phyloP scores from a whole-genome alignment of 495 filamentous ascomycete species.

The Aspergillus cavernicola region DNA sequence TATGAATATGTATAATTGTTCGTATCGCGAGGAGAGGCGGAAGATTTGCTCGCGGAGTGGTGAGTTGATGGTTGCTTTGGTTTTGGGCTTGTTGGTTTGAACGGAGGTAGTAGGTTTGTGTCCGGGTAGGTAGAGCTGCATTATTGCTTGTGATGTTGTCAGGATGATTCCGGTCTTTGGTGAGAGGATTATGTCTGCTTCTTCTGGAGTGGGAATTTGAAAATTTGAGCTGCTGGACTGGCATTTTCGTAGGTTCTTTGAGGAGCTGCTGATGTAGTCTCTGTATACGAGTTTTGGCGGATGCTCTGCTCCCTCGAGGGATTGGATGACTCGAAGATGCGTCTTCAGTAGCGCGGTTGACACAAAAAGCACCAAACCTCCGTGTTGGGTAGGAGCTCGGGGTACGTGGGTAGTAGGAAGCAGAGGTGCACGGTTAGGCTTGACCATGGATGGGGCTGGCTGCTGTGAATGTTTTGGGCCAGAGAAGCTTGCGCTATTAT shows the following conservation, averaged over 20 bases:
- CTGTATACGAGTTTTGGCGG: slow-evolving; percentile 25
- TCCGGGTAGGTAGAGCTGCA: slow-evolving; percentile 67
- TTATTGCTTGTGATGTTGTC: slow-evolving; percentile 69
- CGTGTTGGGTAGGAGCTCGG: neutral
- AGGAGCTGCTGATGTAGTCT: slow-evolving; percentile 15
- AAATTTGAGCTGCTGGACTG: neutral
- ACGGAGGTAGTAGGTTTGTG: slow-evolving; percentile 27
- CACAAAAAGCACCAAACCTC: slow-evolving; percentile 19
- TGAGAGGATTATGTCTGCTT: slow-evolving; percentile 76
- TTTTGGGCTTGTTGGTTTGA: neutral
- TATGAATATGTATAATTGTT: slow-evolving; percentile 67
- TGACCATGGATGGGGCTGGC: neutral
- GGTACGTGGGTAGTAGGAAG: slow-evolving; percentile 2
- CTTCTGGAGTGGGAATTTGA: slow-evolving; percentile 31
- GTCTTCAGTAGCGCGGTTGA: slow-evolving; percentile 30
- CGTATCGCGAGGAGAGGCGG: slow-evolving; percentile 57
- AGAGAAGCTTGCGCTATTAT: neutral
- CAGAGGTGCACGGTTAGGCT: neutral
- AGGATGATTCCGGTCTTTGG: slow-evolving; percentile 65
- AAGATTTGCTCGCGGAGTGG: slow-evolving; percentile 56
- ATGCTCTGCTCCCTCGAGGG: slow-evolving; percentile 20
- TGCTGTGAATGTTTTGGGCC: neutral
- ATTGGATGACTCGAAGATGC: slow-evolving; percentile 21
- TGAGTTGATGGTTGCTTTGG: slow-evolving; percentile 24
- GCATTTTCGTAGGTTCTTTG: neutral